Percentiles rank a stretch among this genome's conserved stretches.
Evolutionary conservation across 73 alveolate genomes (phyloP).

Genomic region (Tetrahymena thermophila): DNA sequence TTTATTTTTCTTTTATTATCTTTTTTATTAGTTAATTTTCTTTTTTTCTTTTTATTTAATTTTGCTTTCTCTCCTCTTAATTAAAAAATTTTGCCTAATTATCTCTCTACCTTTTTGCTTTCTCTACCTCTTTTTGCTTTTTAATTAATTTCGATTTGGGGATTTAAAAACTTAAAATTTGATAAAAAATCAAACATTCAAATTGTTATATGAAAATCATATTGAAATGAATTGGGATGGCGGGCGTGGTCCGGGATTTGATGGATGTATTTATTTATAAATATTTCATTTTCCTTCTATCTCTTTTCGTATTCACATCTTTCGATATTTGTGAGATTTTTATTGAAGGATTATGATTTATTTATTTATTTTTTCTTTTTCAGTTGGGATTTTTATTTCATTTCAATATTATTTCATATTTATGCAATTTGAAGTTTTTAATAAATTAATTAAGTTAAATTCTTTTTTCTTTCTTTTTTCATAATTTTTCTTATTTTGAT

Average conservation of each 20-base stretch:
- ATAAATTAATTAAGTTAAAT: background rate
- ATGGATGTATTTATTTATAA: background rate
- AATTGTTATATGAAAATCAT: background rate
- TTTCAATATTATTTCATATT: background rate
- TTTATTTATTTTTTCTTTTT: background rate
- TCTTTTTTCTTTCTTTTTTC: background rate
- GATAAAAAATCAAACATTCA: background rate
- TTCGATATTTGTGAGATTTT: background rate
- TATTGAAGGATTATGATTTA: background rate
- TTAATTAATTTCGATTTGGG: background rate
- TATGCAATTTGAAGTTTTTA: background rate
- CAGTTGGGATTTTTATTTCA: background rate
- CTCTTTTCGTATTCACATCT: background rate
- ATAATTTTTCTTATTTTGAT: background rate
- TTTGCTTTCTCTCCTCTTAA: background rate
- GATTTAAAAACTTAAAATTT: background rate
- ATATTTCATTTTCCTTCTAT: background rate
- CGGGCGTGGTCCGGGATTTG: background rate
- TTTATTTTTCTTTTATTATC: background rate
- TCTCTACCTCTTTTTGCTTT: background rate
- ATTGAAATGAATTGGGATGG: background rate
- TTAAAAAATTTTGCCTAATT: background rate
- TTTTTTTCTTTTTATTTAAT: background rate
- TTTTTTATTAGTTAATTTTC: background rate
- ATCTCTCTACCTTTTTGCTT: conserved; percentile 1